These are phyloP conservation scores for Aaosphaeria arxii DNA, from an alignment of 2,329 filamentous ascomycete species.

Conservation along the genomic window DNA sequence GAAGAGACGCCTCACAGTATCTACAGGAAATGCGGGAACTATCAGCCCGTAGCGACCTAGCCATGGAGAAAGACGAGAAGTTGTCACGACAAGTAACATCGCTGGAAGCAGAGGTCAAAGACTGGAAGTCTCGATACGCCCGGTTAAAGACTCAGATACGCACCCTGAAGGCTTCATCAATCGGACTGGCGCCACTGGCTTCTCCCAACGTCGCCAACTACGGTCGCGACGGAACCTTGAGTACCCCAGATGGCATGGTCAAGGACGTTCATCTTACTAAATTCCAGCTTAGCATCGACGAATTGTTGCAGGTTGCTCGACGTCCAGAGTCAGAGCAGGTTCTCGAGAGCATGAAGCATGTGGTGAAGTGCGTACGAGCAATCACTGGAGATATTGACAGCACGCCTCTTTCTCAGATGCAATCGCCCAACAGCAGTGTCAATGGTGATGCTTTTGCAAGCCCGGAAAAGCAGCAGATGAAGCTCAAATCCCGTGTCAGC, in stretches of 20 bases:
- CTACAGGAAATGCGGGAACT: constrained; percentile 85
- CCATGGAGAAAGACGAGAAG: constrained; percentile 78
- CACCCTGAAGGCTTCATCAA: constrained; percentile 74
- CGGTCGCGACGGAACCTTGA: constrained; percentile 64
- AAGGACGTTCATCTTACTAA: constrained; percentile 92
- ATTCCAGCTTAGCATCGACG: constrained; percentile 92
- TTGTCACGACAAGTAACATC: constrained; percentile 71
- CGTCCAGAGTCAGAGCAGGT: constrained; percentile 70
- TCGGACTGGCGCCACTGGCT: constrained; percentile 64
- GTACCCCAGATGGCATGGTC: constrained; percentile 71
- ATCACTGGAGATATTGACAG: constrained; percentile 76
- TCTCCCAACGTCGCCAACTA: constrained; percentile 62
- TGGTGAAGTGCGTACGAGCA: constrained; percentile 76
- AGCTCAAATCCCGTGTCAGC: constrained; percentile 79
- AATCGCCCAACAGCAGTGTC: constrained; percentile 34
- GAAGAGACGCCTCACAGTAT: constrained; percentile 77
- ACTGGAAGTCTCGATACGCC: constrained; percentile 89
- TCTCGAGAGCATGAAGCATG: constrained; percentile 81
- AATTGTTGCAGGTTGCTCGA: constrained; percentile 76
- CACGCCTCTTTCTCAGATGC: constrained; percentile 46
- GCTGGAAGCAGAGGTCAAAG: constrained; percentile 78
- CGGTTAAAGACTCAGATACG: constrained; percentile 84
- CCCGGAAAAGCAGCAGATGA: constrained; percentile 56
- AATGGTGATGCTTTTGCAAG: constrained; percentile 27
- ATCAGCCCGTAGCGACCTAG: constrained; percentile 74